Evolutionary conservation across 768 basidiomycete species (phyloP).

Genomic region (Ramaria rubella): DNA sequence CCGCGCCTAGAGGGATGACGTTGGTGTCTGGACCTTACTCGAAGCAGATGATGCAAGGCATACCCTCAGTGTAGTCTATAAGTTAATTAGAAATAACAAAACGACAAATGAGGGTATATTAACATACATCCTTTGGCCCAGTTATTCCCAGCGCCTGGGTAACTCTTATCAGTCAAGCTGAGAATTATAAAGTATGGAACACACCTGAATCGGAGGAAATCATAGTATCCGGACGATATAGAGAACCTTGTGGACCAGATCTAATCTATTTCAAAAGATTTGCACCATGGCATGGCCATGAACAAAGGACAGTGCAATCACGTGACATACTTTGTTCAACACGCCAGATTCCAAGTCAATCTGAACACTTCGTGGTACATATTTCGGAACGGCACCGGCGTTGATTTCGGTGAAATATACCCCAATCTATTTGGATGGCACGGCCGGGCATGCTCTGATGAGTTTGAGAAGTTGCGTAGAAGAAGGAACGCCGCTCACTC

Average conservation of each 20-base stretch:
- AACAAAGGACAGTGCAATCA: neutral
- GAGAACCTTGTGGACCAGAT: slow-evolving; percentile 57
- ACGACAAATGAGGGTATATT: neutral
- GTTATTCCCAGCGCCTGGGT: slow-evolving; percentile 70
- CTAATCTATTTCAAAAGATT: slow-evolving; percentile 40
- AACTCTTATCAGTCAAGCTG: neutral
- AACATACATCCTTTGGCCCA: slow-evolving; percentile 91
- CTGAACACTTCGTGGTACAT: slow-evolving; percentile 85
- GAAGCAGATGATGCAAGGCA: slow-evolving; percentile 13
- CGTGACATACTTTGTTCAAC: slow-evolving; percentile 55
- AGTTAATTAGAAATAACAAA: slow-evolving; percentile 10
- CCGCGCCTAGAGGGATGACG: slow-evolving; percentile 56
- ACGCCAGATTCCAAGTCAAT: slow-evolving; percentile 89
- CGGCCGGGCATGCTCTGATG: neutral
- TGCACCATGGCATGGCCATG: neutral
- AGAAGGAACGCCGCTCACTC: slow-evolving; percentile 38
- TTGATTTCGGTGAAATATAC: slow-evolving; percentile 75
- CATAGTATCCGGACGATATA: slow-evolving; percentile 88
- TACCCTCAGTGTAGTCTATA: slow-evolving; percentile 84
- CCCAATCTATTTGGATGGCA: slow-evolving; percentile 44
- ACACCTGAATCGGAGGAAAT: slow-evolving; percentile 45
- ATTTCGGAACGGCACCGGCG: slow-evolving; percentile 42
- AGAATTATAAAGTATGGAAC: neutral
- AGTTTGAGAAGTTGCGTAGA: neutral
- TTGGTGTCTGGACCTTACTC: neutral